Percentiles rank a stretch among this genome's conserved stretches.
Conservation (phyloP, 1,284 basidiomycete species). For the Xerocomus cyaneibrunnescens region DNA sequence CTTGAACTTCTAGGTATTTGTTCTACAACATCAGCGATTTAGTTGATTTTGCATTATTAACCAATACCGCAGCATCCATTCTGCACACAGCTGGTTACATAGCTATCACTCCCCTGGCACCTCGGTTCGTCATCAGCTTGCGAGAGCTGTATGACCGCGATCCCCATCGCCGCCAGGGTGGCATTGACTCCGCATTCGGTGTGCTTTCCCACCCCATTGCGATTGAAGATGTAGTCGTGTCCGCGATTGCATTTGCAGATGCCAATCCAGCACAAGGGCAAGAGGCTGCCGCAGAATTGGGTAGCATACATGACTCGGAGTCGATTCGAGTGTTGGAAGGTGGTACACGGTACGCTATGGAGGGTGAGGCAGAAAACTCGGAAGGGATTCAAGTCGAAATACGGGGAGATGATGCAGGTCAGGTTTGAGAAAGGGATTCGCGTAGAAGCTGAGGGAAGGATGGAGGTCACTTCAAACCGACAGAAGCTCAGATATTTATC, state of each 20-base stretch:
- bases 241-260: not conserved
- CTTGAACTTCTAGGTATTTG: not conserved
- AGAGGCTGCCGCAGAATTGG: not conserved
- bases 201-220: not conserved
- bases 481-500: no score
- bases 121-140: slow-evolving; percentile 2
- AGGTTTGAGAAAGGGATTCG: no score
- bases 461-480: no score
- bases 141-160: not conserved
- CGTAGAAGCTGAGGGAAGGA: no score
- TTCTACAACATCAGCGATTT: not conserved
- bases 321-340: no score
- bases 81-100: not conserved
- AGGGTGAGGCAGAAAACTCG: not conserved
- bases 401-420: not conserved
- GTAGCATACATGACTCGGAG: no score
- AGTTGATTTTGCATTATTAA: no score
- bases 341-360: no score
- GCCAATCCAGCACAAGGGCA: no score
- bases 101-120: not conserved
- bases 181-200: not conserved
- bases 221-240: not conserved
- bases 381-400: not conserved
- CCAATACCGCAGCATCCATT: not conserved
- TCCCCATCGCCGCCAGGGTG: not conserved